Conservation (phyloP, 2,329 filamentous ascomycete species). For the Hymenoscyphus scutula region DNA sequence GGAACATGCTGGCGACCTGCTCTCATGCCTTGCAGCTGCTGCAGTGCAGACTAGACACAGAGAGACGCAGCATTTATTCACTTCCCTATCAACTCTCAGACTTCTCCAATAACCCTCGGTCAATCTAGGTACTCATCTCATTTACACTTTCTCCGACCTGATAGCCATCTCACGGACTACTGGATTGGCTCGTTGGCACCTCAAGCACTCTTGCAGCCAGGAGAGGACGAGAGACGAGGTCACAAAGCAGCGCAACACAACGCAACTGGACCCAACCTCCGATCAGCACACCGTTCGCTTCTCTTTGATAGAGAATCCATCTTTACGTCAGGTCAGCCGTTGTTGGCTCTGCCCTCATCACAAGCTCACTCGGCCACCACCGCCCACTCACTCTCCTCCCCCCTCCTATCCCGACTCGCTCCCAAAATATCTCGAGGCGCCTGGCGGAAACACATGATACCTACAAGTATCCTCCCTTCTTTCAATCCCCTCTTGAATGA, state of each 20-base stretch:
- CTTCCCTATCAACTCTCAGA: too few relatives aligned
- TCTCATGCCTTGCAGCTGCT: slow-evolving; percentile 3
- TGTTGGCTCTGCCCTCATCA: neutral
- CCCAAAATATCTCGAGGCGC: neutral
- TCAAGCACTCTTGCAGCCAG: too few relatives aligned
- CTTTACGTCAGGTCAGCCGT: neutral
- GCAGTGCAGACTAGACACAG: neutral
- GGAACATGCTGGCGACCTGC: too few relatives aligned
- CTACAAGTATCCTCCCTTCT: too few relatives aligned
- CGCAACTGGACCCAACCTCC: neutral
- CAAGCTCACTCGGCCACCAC: slow-evolving; percentile 3
- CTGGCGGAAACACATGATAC: neutral
- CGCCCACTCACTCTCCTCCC: neutral
- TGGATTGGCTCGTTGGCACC: too few relatives aligned
- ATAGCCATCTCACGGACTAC: too few relatives aligned
- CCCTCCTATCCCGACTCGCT: too few relatives aligned
- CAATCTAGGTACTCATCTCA: neutral
- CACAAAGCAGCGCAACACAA: neutral
- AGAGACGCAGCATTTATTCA: too few relatives aligned
- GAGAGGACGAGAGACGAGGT: too few relatives aligned
- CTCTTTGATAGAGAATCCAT: neutral
- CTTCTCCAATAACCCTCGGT: too few relatives aligned
- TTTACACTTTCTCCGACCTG: too few relatives aligned
- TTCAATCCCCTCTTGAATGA: neutral
- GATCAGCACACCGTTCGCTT: neutral